phyloP scores from a whole-genome alignment of 2,329 filamentous ascomycete genomes.

The Epichloe gansuensis region DNA sequence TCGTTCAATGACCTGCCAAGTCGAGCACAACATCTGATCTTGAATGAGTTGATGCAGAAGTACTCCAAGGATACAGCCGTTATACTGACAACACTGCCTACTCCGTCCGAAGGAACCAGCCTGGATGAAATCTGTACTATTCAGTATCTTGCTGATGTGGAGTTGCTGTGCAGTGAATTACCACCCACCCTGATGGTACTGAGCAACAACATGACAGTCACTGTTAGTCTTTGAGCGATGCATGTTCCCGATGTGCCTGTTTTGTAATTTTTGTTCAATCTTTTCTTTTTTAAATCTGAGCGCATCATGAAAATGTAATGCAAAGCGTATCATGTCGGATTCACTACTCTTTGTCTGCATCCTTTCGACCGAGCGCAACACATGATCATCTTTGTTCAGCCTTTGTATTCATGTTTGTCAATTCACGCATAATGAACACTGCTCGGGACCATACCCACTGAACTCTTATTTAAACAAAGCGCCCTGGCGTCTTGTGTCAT shows the following conservation, averaged over 20 bases:
- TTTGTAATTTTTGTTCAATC: background rate
- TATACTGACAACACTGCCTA: conserved; percentile 71
- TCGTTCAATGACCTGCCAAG: conserved; percentile 81
- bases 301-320: background rate
- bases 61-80: conserved; percentile 63
- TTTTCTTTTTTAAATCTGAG: no score
- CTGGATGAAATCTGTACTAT: conserved; percentile 57
- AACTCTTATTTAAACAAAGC: background rate
- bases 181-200: conserved; percentile 70
- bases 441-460: background rate
- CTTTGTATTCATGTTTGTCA: background rate
- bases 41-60: conserved; percentile 70
- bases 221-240: conserved; percentile 50
- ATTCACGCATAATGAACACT: background rate
- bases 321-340: background rate
- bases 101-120: conserved; percentile 66
- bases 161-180: conserved; percentile 64
- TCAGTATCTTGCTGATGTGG: conserved; percentile 64
- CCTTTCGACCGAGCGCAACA: background rate
- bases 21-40: conserved; percentile 71
- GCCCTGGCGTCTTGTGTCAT: background rate
- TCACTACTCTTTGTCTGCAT: background rate
- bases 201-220: conserved; percentile 85
- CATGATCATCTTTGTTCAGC: conserved; percentile 1
- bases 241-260: background rate